Percentiles rank a stretch among this genome's conserved stretches.
Conservation (phyloP, 176 grass and related monocot species). For the Triticum timopheevii region DNA sequence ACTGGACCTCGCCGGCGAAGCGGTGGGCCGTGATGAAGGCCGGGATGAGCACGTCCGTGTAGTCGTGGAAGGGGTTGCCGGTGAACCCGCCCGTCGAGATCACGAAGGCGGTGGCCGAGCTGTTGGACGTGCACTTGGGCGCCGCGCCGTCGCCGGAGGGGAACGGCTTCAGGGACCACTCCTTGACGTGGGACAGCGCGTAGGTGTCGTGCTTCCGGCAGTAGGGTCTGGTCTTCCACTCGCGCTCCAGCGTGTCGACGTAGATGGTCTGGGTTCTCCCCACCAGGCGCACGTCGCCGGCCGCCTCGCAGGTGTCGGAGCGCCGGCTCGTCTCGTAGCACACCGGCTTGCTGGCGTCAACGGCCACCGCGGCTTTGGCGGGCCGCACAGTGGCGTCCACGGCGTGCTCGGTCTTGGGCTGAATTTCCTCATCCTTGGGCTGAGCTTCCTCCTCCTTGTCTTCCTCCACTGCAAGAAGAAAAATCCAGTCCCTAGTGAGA, state of each 20-base stretch:
- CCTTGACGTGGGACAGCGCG: slow-evolving; percentile 48
- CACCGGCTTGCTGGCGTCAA: slow-evolving; percentile 9
- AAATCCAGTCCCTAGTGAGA: slow-evolving; percentile 26
- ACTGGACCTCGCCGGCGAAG: slow-evolving; percentile 62
- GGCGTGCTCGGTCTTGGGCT: background rate
- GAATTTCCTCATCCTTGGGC: slow-evolving; percentile 12
- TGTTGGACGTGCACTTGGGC: slow-evolving; percentile 49
- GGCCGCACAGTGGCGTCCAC: background rate
- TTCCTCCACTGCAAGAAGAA: slow-evolving; percentile 17
- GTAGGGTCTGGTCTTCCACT: slow-evolving; percentile 55
- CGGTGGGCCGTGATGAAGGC: slow-evolving; percentile 59
- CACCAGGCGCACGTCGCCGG: slow-evolving; percentile 52
- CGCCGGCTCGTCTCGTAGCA: slow-evolving; percentile 59
- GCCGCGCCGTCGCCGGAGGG: background rate
- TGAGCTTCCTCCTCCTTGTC: background rate
- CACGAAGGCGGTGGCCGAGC: slow-evolving; percentile 50
- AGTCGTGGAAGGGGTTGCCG: slow-evolving; percentile 89
- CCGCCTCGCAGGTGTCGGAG: slow-evolving; percentile 59
- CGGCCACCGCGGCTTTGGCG: background rate
- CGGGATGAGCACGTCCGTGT: slow-evolving; percentile 84
- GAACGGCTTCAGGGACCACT: slow-evolving; percentile 52
- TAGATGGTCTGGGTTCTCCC: slow-evolving; percentile 35
- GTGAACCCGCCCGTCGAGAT: slow-evolving; percentile 66
- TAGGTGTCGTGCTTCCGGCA: slow-evolving; percentile 52
- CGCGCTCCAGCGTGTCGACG: slow-evolving; percentile 26